These are phyloP conservation scores for Termitomyces bulborhizus DNA, from an alignment of 768 basidiomycete species.

Conservation along the genomic window DNA sequence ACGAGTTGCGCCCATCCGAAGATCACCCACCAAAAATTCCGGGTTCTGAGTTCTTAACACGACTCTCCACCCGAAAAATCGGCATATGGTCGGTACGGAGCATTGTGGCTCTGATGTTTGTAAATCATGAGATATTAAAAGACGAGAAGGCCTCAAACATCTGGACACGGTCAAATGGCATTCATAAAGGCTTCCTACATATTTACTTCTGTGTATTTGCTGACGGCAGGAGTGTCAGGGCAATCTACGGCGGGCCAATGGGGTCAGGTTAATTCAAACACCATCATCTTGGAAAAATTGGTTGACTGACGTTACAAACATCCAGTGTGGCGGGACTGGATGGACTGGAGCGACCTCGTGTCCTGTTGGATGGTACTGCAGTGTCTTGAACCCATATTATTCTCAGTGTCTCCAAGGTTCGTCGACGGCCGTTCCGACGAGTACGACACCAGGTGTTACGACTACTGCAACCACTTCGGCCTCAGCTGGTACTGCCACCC, in stretches of 20 bases:
- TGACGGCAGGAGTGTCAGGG: slow-evolving; percentile 3
- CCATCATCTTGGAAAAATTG: background rate
- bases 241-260: slow-evolving; percentile 22
- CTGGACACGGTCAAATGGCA: background rate
- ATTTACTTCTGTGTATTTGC: slow-evolving; percentile 5
- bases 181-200: slow-evolving; percentile 4
- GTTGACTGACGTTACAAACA: background rate
- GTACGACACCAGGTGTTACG: slow-evolving; percentile 16
- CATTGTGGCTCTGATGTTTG: slow-evolving; percentile 1
- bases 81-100: slow-evolving; percentile 29
- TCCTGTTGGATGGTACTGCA: slow-evolving; percentile 40
- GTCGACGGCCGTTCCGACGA: slow-evolving; percentile 17
- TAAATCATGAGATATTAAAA: background rate
- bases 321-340: slow-evolving; percentile 47
- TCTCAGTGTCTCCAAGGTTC: slow-evolving; percentile 50
- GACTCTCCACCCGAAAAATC: slow-evolving; percentile 23
- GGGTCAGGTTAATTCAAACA: slow-evolving; percentile 27
- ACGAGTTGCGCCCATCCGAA: slow-evolving; percentile 1
- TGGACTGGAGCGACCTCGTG: slow-evolving; percentile 49
- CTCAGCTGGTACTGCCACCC: slow-evolving; percentile 33
- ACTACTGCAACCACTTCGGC: slow-evolving; percentile 22
- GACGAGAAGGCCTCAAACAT: background rate
- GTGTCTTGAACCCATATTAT: slow-evolving; percentile 38
- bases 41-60: background rate
- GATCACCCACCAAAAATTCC: slow-evolving; percentile 1